Evolutionary conservation across 495 filamentous ascomycete species (phyloP).

Genomic region (Lophiotrema nucula): DNA sequence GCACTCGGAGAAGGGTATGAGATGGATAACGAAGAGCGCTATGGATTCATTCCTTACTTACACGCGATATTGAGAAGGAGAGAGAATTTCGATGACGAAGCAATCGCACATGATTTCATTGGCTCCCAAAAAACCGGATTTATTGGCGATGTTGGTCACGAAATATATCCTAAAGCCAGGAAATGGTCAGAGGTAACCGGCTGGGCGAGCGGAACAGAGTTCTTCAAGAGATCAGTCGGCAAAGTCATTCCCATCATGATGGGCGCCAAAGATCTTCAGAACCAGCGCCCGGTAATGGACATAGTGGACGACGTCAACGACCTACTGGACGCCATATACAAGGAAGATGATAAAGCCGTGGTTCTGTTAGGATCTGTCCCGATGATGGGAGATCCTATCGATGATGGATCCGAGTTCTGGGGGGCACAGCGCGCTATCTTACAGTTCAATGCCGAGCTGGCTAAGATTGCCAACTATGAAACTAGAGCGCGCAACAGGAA

Average conservation of each 20-base stretch:
- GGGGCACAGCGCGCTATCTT: neutral
- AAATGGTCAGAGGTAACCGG: neutral
- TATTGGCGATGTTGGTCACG: neutral
- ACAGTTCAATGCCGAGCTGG: neutral
- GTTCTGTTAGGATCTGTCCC: neutral
- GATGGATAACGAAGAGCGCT: neutral
- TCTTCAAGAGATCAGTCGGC: neutral
- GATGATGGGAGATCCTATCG: neutral
- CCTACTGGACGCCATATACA: neutral
- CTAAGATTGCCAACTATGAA: neutral
- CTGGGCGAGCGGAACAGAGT: neutral
- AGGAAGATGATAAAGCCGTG: neutral
- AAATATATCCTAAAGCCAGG: constrained; percentile 2
- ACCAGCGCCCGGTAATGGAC: neutral
- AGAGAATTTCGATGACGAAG: too few relatives aligned
- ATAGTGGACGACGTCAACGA: neutral
- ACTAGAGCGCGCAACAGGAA: neutral
- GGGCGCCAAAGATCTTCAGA: neutral
- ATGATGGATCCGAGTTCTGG: neutral
- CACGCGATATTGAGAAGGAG: too few relatives aligned
- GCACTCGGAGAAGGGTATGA: neutral
- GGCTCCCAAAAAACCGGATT: neutral
- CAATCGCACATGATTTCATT: constrained; percentile 7
- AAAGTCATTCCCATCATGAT: constrained; percentile 8
- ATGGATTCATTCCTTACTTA: too few relatives aligned